These are phyloP conservation scores for Cucurbitaria berberidis DNA, from an alignment of 2,329 filamentous ascomycete genomes.

Conservation along the genomic window DNA sequence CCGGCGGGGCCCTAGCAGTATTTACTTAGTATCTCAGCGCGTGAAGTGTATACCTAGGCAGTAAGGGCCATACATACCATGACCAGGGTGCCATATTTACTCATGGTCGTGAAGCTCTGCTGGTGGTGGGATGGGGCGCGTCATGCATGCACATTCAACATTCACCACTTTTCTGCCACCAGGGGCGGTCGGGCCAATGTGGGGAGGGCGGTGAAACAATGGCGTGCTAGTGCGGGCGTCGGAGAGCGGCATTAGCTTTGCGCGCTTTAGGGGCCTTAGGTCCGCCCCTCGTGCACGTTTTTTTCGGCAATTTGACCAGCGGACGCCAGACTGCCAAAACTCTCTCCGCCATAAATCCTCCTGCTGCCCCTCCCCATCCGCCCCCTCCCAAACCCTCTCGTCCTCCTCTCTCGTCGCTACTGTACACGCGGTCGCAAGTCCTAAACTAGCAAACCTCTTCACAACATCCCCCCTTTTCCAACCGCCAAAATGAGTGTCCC, in stretches of 20 bases:
- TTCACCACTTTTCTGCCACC: constrained; percentile 18
- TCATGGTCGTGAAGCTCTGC: constrained; percentile 72
- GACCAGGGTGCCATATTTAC: constrained; percentile 91
- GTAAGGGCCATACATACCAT: constrained; percentile 63
- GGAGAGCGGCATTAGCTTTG: constrained; percentile 1
- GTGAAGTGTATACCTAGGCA: not conserved
- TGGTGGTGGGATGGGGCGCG: not conserved
- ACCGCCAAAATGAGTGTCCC: constrained; percentile 34
- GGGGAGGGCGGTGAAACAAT: constrained; percentile 24
- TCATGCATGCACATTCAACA: too few relatives aligned
- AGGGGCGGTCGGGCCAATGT: constrained; percentile 9
- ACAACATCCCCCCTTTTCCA: constrained; percentile 21
- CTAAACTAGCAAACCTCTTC: constrained; percentile 42
- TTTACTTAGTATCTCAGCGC: constrained; percentile 10
- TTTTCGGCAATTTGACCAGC: constrained; percentile 36
- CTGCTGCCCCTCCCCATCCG: constrained; percentile 32
- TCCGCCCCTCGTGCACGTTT: constrained; percentile 26
- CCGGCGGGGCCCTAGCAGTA: constrained; percentile 77
- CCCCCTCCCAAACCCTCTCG: constrained; percentile 18
- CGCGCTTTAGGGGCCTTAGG: constrained; percentile 1
- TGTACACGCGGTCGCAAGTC: constrained; percentile 46
- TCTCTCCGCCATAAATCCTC: constrained; percentile 38
- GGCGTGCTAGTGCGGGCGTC: constrained; percentile 22
- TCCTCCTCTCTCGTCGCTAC: constrained; percentile 26
- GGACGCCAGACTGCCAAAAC: constrained; percentile 11